phyloP scores from a whole-genome alignment of 257 asterid genomes.

The Solanum etuberosum region DNA sequence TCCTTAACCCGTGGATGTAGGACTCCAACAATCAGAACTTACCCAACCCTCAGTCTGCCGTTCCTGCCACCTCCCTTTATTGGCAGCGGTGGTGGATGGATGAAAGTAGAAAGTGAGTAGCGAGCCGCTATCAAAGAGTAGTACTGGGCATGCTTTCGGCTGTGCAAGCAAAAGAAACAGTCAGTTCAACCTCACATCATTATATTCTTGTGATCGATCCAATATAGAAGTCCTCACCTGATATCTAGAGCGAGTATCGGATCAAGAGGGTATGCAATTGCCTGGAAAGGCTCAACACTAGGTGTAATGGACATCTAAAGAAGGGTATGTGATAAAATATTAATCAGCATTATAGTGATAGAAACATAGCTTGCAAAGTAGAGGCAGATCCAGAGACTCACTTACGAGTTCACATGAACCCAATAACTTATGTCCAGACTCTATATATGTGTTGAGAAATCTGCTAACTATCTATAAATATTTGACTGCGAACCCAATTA shows the following conservation, averaged over 20 bases:
- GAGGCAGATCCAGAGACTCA: no score
- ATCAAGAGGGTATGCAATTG: slow-evolving; percentile 90
- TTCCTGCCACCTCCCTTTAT: slow-evolving; percentile 51
- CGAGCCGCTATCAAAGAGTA: slow-evolving; percentile 83
- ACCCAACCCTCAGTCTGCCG: slow-evolving; percentile 80
- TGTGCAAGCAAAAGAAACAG: slow-evolving; percentile 10
- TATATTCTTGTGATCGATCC: background rate
- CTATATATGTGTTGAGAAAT: no score
- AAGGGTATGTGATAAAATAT: background rate
- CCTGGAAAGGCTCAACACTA: slow-evolving; percentile 95
- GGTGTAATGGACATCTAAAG: slow-evolving; percentile 77
- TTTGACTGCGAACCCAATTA: no score
- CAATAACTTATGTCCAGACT: no score
- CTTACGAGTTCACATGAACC: no score
- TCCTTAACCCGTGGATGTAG: no score
- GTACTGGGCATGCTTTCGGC: slow-evolving; percentile 87
- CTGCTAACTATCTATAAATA: no score
- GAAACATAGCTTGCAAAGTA: background rate
- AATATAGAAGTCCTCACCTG: slow-evolving; percentile 34
- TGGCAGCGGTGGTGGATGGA: slow-evolving; percentile 67
- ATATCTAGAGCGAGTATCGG: slow-evolving; percentile 22
- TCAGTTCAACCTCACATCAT: background rate
- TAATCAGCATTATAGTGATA: background rate
- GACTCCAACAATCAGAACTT: background rate
- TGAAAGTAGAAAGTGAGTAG: slow-evolving; percentile 73